Percentiles rank a stretch among this genome's conserved stretches.
phyloP scores from a whole-genome alignment of 2,329 filamentous ascomycete genomes.

The Arthrocladium fulminans region DNA sequence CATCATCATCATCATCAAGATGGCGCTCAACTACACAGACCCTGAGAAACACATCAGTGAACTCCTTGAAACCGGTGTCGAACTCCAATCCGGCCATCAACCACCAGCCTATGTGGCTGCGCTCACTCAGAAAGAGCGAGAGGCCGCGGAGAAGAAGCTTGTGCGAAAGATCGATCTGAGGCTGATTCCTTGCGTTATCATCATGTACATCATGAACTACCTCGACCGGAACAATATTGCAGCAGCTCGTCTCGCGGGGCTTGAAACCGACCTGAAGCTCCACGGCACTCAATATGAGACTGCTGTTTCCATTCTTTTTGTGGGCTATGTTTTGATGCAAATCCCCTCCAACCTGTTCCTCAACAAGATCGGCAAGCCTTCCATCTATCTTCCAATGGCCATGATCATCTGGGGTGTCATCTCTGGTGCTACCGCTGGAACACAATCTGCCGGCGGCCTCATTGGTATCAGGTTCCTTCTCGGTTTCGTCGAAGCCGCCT shows the following conservation, averaged over 20 bases:
- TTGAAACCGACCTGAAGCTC: slow-evolving; percentile 25
- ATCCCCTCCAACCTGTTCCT: slow-evolving; percentile 26
- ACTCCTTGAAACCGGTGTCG: no score
- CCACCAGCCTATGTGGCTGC: no score
- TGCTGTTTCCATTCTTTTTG: slow-evolving; percentile 38
- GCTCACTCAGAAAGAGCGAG: no score
- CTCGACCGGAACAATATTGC: slow-evolving; percentile 26
- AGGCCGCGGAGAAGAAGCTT: slow-evolving; percentile 29
- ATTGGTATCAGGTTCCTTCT: slow-evolving; percentile 35
- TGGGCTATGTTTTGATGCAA: slow-evolving; percentile 56
- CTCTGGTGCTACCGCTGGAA: slow-evolving; percentile 31
- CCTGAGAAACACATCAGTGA: no score
- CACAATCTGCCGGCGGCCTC: slow-evolving; percentile 34
- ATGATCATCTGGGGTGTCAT: slow-evolving; percentile 39
- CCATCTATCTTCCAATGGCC: slow-evolving; percentile 37
- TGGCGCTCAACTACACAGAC: no score
- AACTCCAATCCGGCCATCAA: no score
- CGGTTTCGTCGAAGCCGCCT: slow-evolving; percentile 44
- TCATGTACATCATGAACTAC: slow-evolving; percentile 2
- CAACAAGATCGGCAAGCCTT: slow-evolving; percentile 32
- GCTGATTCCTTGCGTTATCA: slow-evolving; percentile 53
- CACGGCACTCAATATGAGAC: slow-evolving; percentile 26
- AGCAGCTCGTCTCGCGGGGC: slow-evolving; percentile 24
- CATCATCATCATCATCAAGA: no score
- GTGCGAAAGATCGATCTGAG: slow-evolving; percentile 62